Evolutionary conservation across 345 rosid species (phyloP).

Genomic region (Anacardium occidentale): DNA sequence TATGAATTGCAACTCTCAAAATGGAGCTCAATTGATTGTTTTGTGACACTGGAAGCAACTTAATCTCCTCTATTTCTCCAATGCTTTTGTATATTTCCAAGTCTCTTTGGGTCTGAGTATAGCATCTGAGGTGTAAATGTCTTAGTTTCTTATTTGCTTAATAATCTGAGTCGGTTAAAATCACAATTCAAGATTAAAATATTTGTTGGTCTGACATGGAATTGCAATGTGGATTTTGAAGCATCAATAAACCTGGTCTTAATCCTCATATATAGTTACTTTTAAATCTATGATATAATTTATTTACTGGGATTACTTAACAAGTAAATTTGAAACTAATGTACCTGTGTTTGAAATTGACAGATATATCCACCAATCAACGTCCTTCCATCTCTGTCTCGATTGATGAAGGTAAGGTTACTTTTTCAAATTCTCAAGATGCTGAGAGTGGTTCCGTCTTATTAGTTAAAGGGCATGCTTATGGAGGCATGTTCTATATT

Average conservation of each 20-base stretch:
- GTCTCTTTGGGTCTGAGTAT: neutral
- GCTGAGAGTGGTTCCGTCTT: neutral
- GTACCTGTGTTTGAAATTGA: slow-evolving; percentile 17
- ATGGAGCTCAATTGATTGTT: neutral
- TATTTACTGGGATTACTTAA: neutral
- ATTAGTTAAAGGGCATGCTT: neutral
- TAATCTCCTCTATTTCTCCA: neutral
- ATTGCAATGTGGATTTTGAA: neutral
- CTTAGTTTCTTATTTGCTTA: neutral
- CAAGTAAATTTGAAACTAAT: slow-evolving; percentile 6
- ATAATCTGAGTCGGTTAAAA: too few species aligned
- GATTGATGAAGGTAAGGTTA: slow-evolving; percentile 81
- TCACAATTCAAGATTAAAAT: neutral
- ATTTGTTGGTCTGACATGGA: neutral
- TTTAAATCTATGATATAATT: neutral
- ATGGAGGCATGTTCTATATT: neutral
- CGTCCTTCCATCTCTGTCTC: slow-evolving; percentile 97
- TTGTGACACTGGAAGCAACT: neutral
- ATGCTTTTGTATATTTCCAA: neutral
- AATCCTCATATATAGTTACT: neutral
- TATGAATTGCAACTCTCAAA: neutral
- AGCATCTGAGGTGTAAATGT: neutral
- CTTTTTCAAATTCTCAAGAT: slow-evolving; percentile 6
- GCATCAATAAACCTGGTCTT: neutral
- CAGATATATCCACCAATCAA: slow-evolving; percentile 99